phyloP scores from a whole-genome alignment of 345 rosid species.

The Rhizophora mangle region DNA sequence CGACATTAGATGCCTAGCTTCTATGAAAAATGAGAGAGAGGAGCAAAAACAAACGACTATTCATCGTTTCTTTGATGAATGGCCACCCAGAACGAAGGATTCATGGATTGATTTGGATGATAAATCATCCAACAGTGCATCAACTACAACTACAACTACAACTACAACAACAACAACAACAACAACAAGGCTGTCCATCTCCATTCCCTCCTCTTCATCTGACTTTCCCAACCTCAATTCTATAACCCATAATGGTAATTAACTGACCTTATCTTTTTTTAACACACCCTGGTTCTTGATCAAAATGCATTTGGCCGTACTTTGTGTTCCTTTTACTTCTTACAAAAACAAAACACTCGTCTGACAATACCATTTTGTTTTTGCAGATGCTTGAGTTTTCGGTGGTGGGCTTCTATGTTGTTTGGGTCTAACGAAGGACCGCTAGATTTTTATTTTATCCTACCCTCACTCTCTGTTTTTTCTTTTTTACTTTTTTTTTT shows the following conservation, averaged over 20 bases:
- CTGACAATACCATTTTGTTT: neutral
- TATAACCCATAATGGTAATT: slow-evolving; percentile 40
- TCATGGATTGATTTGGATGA: slow-evolving; percentile 63
- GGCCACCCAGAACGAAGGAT: slow-evolving; percentile 60
- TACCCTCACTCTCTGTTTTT: neutral
- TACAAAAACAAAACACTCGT: neutral
- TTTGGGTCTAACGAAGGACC: slow-evolving; percentile 2
- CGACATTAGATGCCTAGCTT: slow-evolving; percentile 33
- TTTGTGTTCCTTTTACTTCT: neutral
- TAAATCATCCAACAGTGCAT: slow-evolving; percentile 47
- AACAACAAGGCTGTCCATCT: slow-evolving; percentile 57
- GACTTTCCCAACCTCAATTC: slow-evolving; percentile 55
- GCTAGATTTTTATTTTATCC: slow-evolving; percentile 1
- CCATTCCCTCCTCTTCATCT: slow-evolving; percentile 55
- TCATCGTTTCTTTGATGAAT: slow-evolving; percentile 86
- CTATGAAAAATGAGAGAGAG: slow-evolving; percentile 40
- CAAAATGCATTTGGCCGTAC: neutral
- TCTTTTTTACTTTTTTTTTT: neutral
- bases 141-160: slow-evolving; percentile 47
- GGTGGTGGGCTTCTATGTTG: slow-evolving; percentile 9
- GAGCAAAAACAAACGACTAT: slow-evolving; percentile 61
- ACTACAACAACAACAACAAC: slow-evolving; percentile 52
- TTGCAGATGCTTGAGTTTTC: slow-evolving; percentile 37
- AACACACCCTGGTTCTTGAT: neutral
- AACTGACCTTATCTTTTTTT: neutral